A percentile compares a stretch with the other conserved stretches of the same genome.
These are phyloP conservation scores for Rasamsonia emersonii DNA, from an alignment of 2,329 filamentous ascomycete species.

Conservation along the genomic window DNA sequence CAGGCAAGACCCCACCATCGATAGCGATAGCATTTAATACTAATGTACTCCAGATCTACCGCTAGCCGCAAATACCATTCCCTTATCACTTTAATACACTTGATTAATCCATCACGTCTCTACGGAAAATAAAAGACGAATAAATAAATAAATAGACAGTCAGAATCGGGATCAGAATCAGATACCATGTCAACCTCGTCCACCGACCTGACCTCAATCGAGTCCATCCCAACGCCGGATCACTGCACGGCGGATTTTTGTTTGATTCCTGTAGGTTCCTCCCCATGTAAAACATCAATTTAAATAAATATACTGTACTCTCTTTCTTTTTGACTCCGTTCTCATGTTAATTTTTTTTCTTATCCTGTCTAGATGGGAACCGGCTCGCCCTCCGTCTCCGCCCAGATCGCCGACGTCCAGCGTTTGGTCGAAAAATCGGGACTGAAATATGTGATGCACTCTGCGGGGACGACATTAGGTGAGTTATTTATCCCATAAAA, in stretches of 20 bases:
- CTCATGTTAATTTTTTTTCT: background rate
- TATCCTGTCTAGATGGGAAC: conserved; percentile 60
- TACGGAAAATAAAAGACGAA: too few relatives aligned
- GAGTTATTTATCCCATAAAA: conserved; percentile 27
- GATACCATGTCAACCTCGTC: conserved; percentile 4
- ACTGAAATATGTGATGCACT: conserved; percentile 81
- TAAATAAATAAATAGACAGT: too few relatives aligned
- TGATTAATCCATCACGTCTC: too few relatives aligned
- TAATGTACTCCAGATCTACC: too few relatives aligned
- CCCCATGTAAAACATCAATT: background rate
- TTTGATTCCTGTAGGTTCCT: conserved; percentile 51
- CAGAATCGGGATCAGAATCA: too few relatives aligned
- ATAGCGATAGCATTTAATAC: too few relatives aligned
- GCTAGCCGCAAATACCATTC: too few relatives aligned
- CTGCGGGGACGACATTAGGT: conserved; percentile 88
- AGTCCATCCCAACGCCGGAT: conserved; percentile 51
- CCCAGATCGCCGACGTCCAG: conserved; percentile 84
- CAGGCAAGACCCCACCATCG: too few relatives aligned
- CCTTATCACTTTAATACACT: too few relatives aligned
- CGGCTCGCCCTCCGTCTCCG: conserved; percentile 62
- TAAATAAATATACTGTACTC: background rate
- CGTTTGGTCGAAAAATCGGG: conserved; percentile 72
- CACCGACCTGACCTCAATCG: conserved; percentile 9
- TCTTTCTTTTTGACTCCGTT: background rate
- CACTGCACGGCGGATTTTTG: conserved; percentile 85